A percentile compares a stretch with the other conserved stretches of the same genome.
Conservation (phyloP, 139 green algal species). For the Chlorella vulgaris region DNA sequence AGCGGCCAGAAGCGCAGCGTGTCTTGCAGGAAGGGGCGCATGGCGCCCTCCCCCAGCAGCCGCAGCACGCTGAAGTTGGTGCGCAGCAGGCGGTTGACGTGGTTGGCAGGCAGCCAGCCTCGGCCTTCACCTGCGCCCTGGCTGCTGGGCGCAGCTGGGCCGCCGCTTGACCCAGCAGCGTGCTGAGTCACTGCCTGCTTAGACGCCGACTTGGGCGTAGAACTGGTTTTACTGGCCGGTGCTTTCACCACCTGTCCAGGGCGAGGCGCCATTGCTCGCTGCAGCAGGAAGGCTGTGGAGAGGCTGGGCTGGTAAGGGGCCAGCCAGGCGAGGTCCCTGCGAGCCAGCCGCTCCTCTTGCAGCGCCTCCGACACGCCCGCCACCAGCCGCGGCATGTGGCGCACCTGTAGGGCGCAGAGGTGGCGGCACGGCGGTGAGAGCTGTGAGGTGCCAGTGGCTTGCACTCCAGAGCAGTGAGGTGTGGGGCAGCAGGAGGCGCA, state of each 20-base stretch:
- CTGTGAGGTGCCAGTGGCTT: neutral
- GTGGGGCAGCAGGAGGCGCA: neutral
- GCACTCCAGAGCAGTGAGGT: too few relatives aligned
- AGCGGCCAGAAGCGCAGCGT: slow-evolving; percentile 39
- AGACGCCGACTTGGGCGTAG: neutral
- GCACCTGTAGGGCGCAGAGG: slow-evolving; percentile 43
- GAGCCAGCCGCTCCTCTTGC: slow-evolving; percentile 39
- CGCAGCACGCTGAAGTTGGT: slow-evolving; percentile 74
- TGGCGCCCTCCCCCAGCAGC: slow-evolving; percentile 46
- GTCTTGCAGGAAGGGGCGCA: slow-evolving; percentile 51
- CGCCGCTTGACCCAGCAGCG: too few relatives aligned
- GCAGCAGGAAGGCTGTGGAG: slow-evolving; percentile 74
- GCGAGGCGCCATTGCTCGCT: slow-evolving; percentile 71
- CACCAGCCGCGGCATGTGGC: slow-evolving; percentile 69
- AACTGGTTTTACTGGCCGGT: slow-evolving; percentile 5
- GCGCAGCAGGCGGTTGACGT: slow-evolving; percentile 75
- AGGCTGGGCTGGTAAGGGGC: slow-evolving; percentile 77
- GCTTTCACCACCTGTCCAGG: slow-evolving; percentile 58
- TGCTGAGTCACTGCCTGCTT: too few relatives aligned
- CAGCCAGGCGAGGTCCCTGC: slow-evolving; percentile 50
- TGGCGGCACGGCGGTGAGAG: neutral
- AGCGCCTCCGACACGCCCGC: slow-evolving; percentile 50
- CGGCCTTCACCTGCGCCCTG: too few relatives aligned
- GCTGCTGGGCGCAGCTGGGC: too few relatives aligned
- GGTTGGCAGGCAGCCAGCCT: slow-evolving; percentile 50